Evolutionary conservation across 2,329 filamentous ascomycete species (phyloP), one percentile per base, ranked within the genome.

Genomic region (Penicillium polonicum): DNA sequence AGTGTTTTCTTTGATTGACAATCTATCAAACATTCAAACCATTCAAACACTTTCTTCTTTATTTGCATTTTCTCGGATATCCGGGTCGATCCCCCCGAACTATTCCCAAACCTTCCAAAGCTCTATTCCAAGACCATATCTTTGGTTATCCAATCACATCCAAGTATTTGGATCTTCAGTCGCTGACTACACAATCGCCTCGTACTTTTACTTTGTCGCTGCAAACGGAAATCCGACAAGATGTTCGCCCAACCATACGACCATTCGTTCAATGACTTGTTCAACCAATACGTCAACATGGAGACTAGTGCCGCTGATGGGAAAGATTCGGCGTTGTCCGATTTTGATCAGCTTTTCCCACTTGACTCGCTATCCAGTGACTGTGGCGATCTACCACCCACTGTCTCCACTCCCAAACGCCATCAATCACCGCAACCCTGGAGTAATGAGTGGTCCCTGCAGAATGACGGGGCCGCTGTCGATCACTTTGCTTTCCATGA

Each of bases 271-370:
- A 82, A 83, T 73, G 82, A 83, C 71, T 78, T 87, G 72, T 87
- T 88, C 77, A 83, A 85, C 67, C 81, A 86, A 70, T 86, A 84
- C 70, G 79, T 86, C 71, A 80, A 85, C 64, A 80, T 82, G 72
- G 83, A 85, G 59, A 76, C 81, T 55, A 78, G 81, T 64, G 78
- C 78, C 54, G 77, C 76, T 65, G 76, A 79, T 60, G 74, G 74
- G 60, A 72, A 79, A 72, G 79, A 81, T 63, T 76, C 77, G 60
- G 74, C 77, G 65, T 77, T 77, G 66, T 76, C 78, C 55, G 78
- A 82, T 60, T 73, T 82, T 63, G 76, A 79, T 63, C 78, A 82
- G 69, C 74, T 83, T 71, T 81, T 83, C 78, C 71, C 79, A 63
- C 66, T 80, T 60, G 77, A 81, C 56, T 69, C 75, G 65, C 75